A percentile compares a stretch with the other conserved stretches of the same genome.
These are phyloP conservation scores for Phytophthora multivora DNA, from an alignment of 352 stramenopile species.

Conservation along the genomic window DNA sequence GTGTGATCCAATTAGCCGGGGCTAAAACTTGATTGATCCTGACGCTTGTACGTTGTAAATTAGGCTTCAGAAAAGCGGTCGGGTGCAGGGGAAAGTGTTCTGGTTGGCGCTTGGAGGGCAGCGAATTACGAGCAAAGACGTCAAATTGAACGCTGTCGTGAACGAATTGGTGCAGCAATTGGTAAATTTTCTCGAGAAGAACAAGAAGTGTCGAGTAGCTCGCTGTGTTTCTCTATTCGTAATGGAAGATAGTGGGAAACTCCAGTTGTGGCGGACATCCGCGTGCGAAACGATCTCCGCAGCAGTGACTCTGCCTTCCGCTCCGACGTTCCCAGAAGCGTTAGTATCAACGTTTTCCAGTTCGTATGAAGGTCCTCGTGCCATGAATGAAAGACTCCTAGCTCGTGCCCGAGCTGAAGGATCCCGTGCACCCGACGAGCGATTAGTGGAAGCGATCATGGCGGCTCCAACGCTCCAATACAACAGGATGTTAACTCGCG, in stretches of 20 bases:
- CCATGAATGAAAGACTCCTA: constrained; percentile 67
- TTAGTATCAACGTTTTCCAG: constrained; percentile 7
- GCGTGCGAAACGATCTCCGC: constrained; percentile 57
- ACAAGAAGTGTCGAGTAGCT: constrained; percentile 69
- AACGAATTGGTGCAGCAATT: constrained; percentile 49
- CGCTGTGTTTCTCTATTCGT: constrained; percentile 62
- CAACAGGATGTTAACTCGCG: constrained; percentile 22
- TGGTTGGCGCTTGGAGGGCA: constrained; percentile 68
- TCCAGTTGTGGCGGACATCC: constrained; percentile 65
- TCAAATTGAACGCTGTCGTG: constrained; percentile 55
- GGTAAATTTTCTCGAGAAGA: constrained; percentile 63
- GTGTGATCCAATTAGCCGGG: constrained; percentile 5
- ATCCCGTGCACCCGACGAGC: constrained; percentile 55
- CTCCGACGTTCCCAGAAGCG: constrained; percentile 15
- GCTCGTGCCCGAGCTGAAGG: constrained; percentile 60
- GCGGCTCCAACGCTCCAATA: constrained; percentile 47
- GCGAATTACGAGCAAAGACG: constrained; percentile 73
- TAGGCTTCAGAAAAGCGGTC: constrained; percentile 69
- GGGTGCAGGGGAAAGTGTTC: constrained; percentile 62
- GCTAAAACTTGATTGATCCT: constrained; percentile 41
- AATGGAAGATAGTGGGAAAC: constrained; percentile 50
- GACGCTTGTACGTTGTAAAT: constrained; percentile 1
- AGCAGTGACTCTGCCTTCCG: constrained; percentile 3
- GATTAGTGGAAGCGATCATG: constrained; percentile 75
- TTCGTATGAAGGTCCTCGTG: constrained; percentile 58